Evolutionary conservation across 352 stramenopile species (phyloP), one percentile per base, ranked within the genome.

Genomic region (Phytophthora meadii): DNA sequence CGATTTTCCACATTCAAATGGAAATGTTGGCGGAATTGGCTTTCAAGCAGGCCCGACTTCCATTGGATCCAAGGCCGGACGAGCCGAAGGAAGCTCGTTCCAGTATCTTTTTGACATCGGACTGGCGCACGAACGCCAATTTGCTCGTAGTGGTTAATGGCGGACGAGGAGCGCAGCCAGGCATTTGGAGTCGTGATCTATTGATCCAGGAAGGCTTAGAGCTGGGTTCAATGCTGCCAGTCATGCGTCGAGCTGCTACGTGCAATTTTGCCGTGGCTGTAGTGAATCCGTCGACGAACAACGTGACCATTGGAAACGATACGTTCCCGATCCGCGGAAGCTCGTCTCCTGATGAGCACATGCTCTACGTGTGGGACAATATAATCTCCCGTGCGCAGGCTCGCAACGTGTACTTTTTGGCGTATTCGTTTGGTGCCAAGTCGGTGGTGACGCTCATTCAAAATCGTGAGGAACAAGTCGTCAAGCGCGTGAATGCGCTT

Each of bases 1-100:
- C 84, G 48, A 93, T 93, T 63, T 93, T 92, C 69, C 82, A 92
- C 54, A 90, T 93, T 39, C 82, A 93, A 59, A 92, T 92, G 79
- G 84, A 93, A 48, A 91, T 93, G 84, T 62, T 93, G 40, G 84
- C 82, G 2, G 84, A 93, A 47, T 59, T 93, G 51, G 74, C 74
- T 11, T 93, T 93, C 49, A 88, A 90, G 56, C 82, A 92, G 57
- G 84, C 81, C 15, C 79, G 84, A 32, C 74, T 92, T 9, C 84
- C 81, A 30, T 64, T 93, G 6, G 81, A 93, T 42, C 69, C 69
- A 2, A 72, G 66, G 5, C 67, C 84, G 14, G 52, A 88, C n/a
- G 81, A 91, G 49, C 77, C 82, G 4, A 90, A 89, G 48, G 79
- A 90, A 65, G 79, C 78, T 61, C 77, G 81, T 14, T 87, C 79